phyloP scores from a whole-genome alignment of 2,329 filamentous ascomycete genomes.

The Cadophora sp. region DNA sequence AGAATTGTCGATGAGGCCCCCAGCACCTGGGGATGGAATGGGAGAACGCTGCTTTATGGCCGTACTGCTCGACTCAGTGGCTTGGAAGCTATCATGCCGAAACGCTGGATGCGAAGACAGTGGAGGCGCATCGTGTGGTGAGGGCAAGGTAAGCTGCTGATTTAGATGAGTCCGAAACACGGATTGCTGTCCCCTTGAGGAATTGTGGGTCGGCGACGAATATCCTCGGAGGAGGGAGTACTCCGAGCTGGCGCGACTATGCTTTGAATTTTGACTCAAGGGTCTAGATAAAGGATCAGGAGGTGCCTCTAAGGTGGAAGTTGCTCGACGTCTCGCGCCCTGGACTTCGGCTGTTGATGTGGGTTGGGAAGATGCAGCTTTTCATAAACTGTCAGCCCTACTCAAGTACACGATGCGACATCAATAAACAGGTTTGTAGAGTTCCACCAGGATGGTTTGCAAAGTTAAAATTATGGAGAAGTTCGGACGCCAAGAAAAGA shows the following conservation, averaged over 20 bases:
- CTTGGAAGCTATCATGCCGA: conserved; percentile 38
- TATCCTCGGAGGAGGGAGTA: conserved; percentile 65
- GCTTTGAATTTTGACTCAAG: conserved; percentile 67
- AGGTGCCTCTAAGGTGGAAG: conserved; percentile 65
- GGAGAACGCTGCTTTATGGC: conserved; percentile 33
- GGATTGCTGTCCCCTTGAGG: conserved; percentile 40
- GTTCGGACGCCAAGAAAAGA: conserved; percentile 15
- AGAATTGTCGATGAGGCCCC: conserved; percentile 36
- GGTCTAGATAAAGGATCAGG: conserved; percentile 57
- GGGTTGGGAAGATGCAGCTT: conserved; percentile 15
- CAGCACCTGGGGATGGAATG: conserved; percentile 31
- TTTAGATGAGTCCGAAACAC: conserved; percentile 45
- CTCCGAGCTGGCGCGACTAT: conserved; percentile 76
- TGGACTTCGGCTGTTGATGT: conserved; percentile 31
- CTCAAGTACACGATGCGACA: conserved; percentile 1
- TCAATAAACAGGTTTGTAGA: not conserved
- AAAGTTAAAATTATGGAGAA: conserved; percentile 23
- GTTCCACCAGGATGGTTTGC: conserved; percentile 3
- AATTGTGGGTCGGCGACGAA: conserved; percentile 52
- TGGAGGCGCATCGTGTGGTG: conserved; percentile 43
- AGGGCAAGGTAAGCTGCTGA: conserved; percentile 40
- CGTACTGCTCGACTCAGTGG: conserved; percentile 33
- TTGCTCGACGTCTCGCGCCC: conserved; percentile 62
- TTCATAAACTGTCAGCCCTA: conserved; percentile 3
- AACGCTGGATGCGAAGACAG: conserved; percentile 44